These are phyloP conservation scores for Aspergillus phoenicis DNA, from an alignment of 2,329 filamentous ascomycete species.

Conservation along the genomic window DNA sequence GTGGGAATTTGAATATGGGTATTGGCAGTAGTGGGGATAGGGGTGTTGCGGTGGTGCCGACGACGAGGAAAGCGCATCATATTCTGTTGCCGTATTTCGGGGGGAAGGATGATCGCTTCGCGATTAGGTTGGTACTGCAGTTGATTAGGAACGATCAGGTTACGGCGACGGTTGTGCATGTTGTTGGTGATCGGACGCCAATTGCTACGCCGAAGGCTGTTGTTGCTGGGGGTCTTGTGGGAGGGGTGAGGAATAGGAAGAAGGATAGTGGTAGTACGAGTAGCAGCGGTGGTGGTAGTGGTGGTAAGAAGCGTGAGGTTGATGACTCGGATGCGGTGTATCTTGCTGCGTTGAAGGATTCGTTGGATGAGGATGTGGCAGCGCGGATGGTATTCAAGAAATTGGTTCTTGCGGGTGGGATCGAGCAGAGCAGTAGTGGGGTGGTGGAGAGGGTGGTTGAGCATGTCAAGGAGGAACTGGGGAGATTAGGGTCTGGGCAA, in stretches of 20 bases:
- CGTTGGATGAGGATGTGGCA: slow-evolving; percentile 54
- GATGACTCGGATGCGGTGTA: slow-evolving; percentile 55
- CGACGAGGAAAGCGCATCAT: slow-evolving; percentile 62
- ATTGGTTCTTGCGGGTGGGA: slow-evolving; percentile 41
- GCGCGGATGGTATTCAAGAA: slow-evolving; percentile 60
- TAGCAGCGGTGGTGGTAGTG: too few species aligned
- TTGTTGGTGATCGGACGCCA: slow-evolving; percentile 34
- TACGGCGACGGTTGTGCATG: slow-evolving; percentile 73
- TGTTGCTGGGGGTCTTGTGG: too few species aligned
- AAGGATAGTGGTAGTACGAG: too few species aligned
- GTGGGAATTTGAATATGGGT: too few species aligned
- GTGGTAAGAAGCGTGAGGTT: too few species aligned
- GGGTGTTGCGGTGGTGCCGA: too few species aligned
- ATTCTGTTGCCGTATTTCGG: slow-evolving; percentile 88
- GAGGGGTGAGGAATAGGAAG: too few species aligned
- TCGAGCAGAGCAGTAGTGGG: slow-evolving; percentile 34
- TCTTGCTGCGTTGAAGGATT: slow-evolving; percentile 60
- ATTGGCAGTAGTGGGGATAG: too few species aligned
- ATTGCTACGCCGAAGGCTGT: too few species aligned
- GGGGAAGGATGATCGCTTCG: slow-evolving; percentile 76
- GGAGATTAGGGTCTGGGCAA: slow-evolving; percentile 53
- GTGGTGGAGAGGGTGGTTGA: slow-evolving; percentile 49
- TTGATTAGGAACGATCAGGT: slow-evolving; percentile 77
- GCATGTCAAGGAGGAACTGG: slow-evolving; percentile 62
- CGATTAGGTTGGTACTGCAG: slow-evolving; percentile 79